These are phyloP conservation scores for Rhododendron kiyosumense DNA, from an alignment of 148 eudicot genomes.

Conservation along the genomic window DNA sequence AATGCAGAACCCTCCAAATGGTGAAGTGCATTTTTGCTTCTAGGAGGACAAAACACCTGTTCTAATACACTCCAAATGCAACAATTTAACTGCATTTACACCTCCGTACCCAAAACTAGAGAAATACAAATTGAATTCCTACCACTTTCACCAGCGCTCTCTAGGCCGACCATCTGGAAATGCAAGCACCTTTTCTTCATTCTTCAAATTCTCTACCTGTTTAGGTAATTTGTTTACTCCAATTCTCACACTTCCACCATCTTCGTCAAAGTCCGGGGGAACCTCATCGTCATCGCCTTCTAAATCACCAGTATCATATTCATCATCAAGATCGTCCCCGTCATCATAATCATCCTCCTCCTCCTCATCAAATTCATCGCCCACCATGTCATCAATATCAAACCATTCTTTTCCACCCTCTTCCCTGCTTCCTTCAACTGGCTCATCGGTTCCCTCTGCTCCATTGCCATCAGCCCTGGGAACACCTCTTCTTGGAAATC, in stretches of 20 bases:
- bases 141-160: constrained; percentile 72
- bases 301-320: constrained; percentile 51
- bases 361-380: constrained; percentile 46
- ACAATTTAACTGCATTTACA: neutral
- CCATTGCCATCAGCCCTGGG: constrained; percentile 28
- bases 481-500: constrained; percentile 41
- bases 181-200: constrained; percentile 46
- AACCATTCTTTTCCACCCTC: constrained; percentile 79
- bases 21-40: neutral
- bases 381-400: constrained; percentile 53
- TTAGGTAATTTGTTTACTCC: constrained; percentile 33
- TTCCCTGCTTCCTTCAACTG: constrained; percentile 28
- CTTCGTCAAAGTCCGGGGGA: constrained; percentile 76
- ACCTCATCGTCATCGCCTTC: constrained; percentile 68
- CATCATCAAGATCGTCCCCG: constrained; percentile 31
- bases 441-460: constrained; percentile 23
- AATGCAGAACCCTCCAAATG: neutral
- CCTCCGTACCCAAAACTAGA: neutral
- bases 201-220: constrained; percentile 24
- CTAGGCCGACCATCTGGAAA: constrained; percentile 93
- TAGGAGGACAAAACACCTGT: constrained; percentile 3
- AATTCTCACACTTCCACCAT: constrained; percentile 34
- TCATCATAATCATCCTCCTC: constrained; percentile 13
- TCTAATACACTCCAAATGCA: neutral
- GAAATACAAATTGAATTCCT: neutral